phyloP scores from a whole-genome alignment of 139 green algal species.

The Zygnema cylindricum region DNA sequence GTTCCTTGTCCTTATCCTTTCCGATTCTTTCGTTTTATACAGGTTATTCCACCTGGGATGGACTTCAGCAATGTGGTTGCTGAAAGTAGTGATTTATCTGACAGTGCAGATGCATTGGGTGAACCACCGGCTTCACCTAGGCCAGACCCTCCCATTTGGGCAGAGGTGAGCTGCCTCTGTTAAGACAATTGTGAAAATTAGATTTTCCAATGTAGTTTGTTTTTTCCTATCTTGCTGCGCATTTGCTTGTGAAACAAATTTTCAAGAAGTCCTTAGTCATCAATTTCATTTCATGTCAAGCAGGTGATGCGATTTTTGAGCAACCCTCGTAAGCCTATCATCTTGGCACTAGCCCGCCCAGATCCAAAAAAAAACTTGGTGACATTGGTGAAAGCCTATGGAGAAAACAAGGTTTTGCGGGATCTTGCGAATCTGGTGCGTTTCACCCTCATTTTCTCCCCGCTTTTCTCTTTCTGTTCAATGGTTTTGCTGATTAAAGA shows the following conservation, averaged over 20 bases:
- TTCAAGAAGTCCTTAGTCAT: no score
- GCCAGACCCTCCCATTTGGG: slow-evolving; percentile 73
- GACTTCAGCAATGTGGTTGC: slow-evolving; percentile 74
- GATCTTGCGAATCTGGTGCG: slow-evolving; percentile 89
- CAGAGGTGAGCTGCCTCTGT: no score
- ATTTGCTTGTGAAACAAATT: no score
- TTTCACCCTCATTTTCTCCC: background rate
- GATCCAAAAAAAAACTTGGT: slow-evolving; percentile 97
- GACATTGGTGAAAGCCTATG: slow-evolving; percentile 86
- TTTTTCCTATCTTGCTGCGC: slow-evolving; percentile 6
- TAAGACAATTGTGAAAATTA: no score
- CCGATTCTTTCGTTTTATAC: slow-evolving; percentile 29
- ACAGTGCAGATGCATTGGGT: background rate
- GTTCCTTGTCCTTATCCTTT: no score
- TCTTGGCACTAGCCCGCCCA: slow-evolving; percentile 90
- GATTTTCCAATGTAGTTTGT: background rate
- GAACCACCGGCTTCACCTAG: slow-evolving; percentile 2
- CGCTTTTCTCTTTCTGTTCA: no score
- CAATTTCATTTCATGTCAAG: no score
- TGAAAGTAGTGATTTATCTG: slow-evolving; percentile 21
- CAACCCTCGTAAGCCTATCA: slow-evolving; percentile 91
- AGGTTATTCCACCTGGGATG: slow-evolving; percentile 84
- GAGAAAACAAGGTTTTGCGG: slow-evolving; percentile 75
- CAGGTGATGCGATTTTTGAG: slow-evolving; percentile 82
- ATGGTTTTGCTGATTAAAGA: no score